These are phyloP conservation scores for Amaranthus palmeri DNA, from an alignment of 148 eudicot genomes.

Conservation along the genomic window DNA sequence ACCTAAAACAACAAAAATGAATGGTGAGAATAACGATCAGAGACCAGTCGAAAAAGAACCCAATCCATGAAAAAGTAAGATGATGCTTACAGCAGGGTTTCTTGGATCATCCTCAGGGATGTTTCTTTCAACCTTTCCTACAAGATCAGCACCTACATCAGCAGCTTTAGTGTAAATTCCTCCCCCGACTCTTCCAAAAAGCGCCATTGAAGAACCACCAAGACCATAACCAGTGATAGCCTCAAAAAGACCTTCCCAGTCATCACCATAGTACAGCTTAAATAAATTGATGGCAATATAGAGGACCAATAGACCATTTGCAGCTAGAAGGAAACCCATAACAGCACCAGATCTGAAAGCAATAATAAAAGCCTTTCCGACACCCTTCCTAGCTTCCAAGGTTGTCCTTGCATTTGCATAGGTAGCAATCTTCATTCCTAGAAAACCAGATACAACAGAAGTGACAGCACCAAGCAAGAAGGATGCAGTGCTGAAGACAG, in stretches of 20 bases:
- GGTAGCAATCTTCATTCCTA: constrained; percentile 94
- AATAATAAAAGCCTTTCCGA: constrained; percentile 70
- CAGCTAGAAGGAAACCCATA: constrained; percentile 91
- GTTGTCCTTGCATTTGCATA: constrained; percentile 93
- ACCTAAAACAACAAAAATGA: constrained; percentile 33
- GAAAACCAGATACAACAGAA: constrained; percentile 78
- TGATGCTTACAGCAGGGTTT: constrained; percentile 70
- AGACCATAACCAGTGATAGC: constrained; percentile 89
- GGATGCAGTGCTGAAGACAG: constrained; percentile 69
- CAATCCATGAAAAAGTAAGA: not conserved
- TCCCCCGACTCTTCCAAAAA: constrained; percentile 85
- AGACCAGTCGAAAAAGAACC: not conserved
- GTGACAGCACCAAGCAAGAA: constrained; percentile 80
- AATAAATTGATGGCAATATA: constrained; percentile 64
- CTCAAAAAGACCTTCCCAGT: constrained; percentile 92
- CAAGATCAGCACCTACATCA: constrained; percentile 94
- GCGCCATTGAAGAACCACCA: constrained; percentile 91
- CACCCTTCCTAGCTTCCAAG: constrained; percentile 91
- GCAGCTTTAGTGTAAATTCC: constrained; percentile 93
- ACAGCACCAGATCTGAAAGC: constrained; percentile 95
- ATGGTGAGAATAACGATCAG: not conserved
- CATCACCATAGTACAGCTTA: constrained; percentile 87
- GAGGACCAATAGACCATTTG: constrained; percentile 75
- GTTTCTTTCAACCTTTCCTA: constrained; percentile 82
- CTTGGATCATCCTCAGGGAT: constrained; percentile 88